Evolutionary conservation across 129 eudicot genomes (phyloP).

Genomic region (Daucus carota): DH1_v3.0 NC_030384.2:24989001-24989500

Average conservation of each 20-base stretch:
- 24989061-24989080: too few species aligned
- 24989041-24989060: too few species aligned
- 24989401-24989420: constrained; percentile 83
- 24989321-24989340: constrained; percentile 1
- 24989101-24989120: too few species aligned
- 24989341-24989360: constrained; percentile 5
- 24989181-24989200: background rate
- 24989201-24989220: background rate
- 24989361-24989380: constrained; percentile 25
- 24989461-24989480: background rate
- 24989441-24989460: background rate
- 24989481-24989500: background rate
- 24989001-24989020: too few species aligned
- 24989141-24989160: too few species aligned
- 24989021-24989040: too few species aligned
- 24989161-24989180: too few species aligned
- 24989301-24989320: constrained; percentile 3
- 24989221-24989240: background rate
- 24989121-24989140: too few species aligned
- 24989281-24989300: background rate
- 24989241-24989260: background rate
- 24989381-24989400: constrained; percentile 84
- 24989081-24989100: too few species aligned
- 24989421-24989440: background rate
- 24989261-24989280: constrained; percentile 10